phyloP scores from a whole-genome alignment of 176 grass and related monocot species.

The Tillandsia fasciculata region DNA sequence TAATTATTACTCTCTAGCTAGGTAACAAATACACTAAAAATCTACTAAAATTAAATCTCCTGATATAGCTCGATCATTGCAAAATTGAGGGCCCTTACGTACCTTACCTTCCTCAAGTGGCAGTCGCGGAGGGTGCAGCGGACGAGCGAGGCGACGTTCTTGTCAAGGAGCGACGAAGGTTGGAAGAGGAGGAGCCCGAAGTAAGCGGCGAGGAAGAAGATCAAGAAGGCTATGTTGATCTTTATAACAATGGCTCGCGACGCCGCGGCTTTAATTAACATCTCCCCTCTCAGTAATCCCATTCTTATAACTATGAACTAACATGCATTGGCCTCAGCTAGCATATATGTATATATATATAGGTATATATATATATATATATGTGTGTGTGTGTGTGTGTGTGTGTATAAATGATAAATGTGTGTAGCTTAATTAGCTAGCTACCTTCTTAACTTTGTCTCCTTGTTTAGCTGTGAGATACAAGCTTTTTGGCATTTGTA shows the following conservation, averaged over 20 bases:
- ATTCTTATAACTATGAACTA: background rate
- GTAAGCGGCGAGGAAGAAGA: conserved; percentile 68
- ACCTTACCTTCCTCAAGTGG: conserved; percentile 92
- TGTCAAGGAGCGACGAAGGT: conserved; percentile 38
- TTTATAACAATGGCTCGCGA: conserved; percentile 47
- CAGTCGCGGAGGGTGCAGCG: conserved; percentile 59
- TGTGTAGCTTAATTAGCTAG: no score
- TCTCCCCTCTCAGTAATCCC: conserved; percentile 26
- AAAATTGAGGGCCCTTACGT: conserved; percentile 13
- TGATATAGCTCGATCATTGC: background rate
- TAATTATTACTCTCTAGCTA: no score
- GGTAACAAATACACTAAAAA: no score
- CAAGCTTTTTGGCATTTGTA: background rate
- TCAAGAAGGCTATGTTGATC: conserved; percentile 74
- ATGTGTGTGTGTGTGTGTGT: no score
- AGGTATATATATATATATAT: no score
- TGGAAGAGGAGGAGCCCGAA: conserved; percentile 72
- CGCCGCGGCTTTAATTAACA: conserved; percentile 37
- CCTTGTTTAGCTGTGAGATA: background rate
- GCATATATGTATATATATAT: background rate
- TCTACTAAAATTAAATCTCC: no score
- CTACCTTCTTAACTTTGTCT: no score
- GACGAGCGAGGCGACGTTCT: conserved; percentile 39
- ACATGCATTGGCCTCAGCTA: background rate
- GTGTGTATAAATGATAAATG: no score